phyloP scores from a whole-genome alignment of 2,329 filamentous ascomycete species.

The Amylocarpus encephaloides region DNA sequence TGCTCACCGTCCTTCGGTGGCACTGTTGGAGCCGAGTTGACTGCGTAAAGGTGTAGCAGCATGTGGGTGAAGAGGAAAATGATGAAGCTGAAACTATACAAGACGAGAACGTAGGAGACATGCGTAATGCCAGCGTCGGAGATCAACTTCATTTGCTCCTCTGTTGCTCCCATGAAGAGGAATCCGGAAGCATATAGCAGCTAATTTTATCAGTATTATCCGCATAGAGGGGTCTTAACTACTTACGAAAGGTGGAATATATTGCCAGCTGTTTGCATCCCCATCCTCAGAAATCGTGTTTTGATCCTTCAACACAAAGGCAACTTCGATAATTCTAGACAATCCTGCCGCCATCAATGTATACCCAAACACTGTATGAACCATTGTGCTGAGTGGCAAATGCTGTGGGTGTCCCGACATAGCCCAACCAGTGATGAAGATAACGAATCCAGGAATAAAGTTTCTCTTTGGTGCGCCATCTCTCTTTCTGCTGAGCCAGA shows the following conservation, averaged over 20 bases:
- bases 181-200: slow-evolving; percentile 88
- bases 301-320: slow-evolving; percentile 75
- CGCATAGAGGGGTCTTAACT: not conserved
- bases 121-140: slow-evolving; percentile 71
- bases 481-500: slow-evolving; percentile 84
- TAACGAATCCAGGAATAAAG: slow-evolving; percentile 84
- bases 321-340: slow-evolving; percentile 82
- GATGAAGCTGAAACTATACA: slow-evolving; percentile 85
- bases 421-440: slow-evolving; percentile 87
- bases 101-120: slow-evolving; percentile 84
- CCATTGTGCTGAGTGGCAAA: slow-evolving; percentile 75
- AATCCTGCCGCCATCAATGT: slow-evolving; percentile 87
- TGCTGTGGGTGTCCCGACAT: slow-evolving; percentile 91
- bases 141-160: slow-evolving; percentile 86
- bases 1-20: slow-evolving; percentile 28
- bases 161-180: slow-evolving; percentile 94
- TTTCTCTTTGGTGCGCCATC: slow-evolving; percentile 86
- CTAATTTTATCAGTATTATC: slow-evolving; percentile 41
- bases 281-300: slow-evolving; percentile 60
- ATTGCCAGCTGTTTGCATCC: slow-evolving; percentile 67
- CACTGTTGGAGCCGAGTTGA: slow-evolving; percentile 38
- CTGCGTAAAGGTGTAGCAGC: slow-evolving; percentile 77
- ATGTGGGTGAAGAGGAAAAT: slow-evolving; percentile 88
- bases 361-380: slow-evolving; percentile 87
- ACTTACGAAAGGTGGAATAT: slow-evolving; percentile 64